Conservation (phyloP, 164 flowering plant species). For the Berberis thunbergii region DNA sequence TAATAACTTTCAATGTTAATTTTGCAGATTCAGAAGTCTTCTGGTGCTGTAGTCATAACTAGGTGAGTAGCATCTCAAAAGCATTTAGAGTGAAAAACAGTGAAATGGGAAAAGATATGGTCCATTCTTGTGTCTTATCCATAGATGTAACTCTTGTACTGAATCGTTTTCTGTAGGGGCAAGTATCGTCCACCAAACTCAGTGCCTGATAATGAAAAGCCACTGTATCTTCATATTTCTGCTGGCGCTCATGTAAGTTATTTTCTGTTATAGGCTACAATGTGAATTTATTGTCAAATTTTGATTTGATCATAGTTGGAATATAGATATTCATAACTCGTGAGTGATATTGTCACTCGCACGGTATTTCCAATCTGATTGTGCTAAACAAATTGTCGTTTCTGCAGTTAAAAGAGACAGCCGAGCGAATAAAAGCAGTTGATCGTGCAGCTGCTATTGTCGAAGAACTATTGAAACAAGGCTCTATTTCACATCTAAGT, state of each 20-base stretch:
- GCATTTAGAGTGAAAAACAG: not conserved
- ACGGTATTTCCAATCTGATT: too few relatives aligned
- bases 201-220: constrained; percentile 71
- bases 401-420: constrained; percentile 79
- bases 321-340: too few relatives aligned
- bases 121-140: not conserved
- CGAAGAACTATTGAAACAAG: constrained; percentile 86
- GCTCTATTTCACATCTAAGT: constrained; percentile 22
- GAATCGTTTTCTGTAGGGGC: constrained; percentile 47
- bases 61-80: constrained; percentile 39
- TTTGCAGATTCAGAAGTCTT: constrained; percentile 78
- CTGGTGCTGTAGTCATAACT: constrained; percentile 96
- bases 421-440: constrained; percentile 81
- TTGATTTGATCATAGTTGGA: not conserved
- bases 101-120: not conserved
- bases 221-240: constrained; percentile 94
- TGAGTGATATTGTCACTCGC: too few relatives aligned
- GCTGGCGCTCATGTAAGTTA: constrained; percentile 84
- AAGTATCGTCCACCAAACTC: constrained; percentile 83
- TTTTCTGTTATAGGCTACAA: not conserved
- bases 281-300: not conserved
- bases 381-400: constrained; percentile 2
- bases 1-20: not conserved
- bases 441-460: constrained; percentile 95
- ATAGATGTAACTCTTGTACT: too few relatives aligned